Evolutionary conservation across 2,329 filamentous ascomycete species (phyloP), one percentile per base, ranked within the genome.

Genomic region (Amphichorda felina): DNA sequence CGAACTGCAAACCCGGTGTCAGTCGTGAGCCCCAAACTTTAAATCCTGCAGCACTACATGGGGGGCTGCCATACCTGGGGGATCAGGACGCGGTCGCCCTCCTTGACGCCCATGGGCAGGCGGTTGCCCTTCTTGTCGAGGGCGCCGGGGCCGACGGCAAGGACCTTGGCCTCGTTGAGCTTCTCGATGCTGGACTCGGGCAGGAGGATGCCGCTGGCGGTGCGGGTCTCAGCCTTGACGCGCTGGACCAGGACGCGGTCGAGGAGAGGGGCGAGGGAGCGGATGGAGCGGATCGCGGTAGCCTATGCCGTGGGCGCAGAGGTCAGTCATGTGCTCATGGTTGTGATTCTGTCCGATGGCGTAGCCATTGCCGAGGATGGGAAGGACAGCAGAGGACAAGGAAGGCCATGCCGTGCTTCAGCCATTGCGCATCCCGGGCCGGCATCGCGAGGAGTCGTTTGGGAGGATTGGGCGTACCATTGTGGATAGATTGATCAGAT

Each of bases 211-310:
- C 91, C 91, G 55, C 80, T 80, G 51, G 91, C 87, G 34, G 91
- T 98, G 75, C 95, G 95, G 58, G 87, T 64, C 68, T 96, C 89
- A 54, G 89, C 84, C 72, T 96, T 96, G 68, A 95, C 68, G 65
- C 91, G 86, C 79, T 98, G 91, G 50, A 98, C 86, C 45, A 98
- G 82, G 50, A 98, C 87, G 53, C 91, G 89, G 78, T 98, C 91
- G 64, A 98, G 80, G 49, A 98, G 88, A 44, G 91, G 91, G 41
- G 81, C 83, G 53, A 98, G 88, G 55, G 80, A 79, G 68, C 89
- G 91, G 77, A 98, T 88, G 60, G 83, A 93, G 64, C 89, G 91
- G 69, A 96, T 76, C 47, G 88, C 75, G 56, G 75, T 79, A 49
- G 75, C 64, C 75, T 80, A 4, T 38, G 3, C 5, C 6, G 6